Evolutionary conservation across 371 early-diverging fungal genomes (phyloP).

Genomic region (Apophysomyces elegans): DNA sequence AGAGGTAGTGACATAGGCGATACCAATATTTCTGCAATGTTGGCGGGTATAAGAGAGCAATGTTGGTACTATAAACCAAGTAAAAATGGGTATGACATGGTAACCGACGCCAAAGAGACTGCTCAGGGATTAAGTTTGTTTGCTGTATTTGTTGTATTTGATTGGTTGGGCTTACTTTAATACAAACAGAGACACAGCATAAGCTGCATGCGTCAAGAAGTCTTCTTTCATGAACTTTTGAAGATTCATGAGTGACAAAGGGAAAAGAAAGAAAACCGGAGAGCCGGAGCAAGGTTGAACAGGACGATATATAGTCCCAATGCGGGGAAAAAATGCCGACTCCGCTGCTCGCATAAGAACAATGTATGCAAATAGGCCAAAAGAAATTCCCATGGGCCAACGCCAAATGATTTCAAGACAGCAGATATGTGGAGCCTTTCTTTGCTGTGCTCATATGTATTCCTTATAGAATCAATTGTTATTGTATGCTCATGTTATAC

Average conservation of each 20-base stretch:
- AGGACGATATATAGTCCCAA: no score
- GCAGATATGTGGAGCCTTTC: no score
- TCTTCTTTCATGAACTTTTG: neutral
- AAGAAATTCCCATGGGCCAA: no score
- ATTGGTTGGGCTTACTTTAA: neutral
- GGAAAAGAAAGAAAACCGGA: neutral
- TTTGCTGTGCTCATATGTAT: no score
- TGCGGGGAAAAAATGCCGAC: no score
- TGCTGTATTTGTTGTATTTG: no score
- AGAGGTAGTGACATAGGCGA: slow-evolving; percentile 19
- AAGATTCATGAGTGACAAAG: neutral
- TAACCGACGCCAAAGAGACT: slow-evolving; percentile 41
- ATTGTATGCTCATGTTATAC: no score
- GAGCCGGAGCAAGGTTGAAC: neutral
- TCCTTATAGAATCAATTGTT: no score
- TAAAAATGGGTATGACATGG: slow-evolving; percentile 38
- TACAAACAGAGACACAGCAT: neutral
- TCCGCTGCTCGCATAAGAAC: no score
- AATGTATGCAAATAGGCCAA: no score
- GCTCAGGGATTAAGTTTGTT: no score
- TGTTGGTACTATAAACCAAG: slow-evolving; percentile 28
- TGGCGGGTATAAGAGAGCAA: slow-evolving; percentile 31
- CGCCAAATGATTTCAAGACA: no score
- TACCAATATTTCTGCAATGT: slow-evolving; percentile 16
- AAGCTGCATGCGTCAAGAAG: neutral